Conservation (phyloP, 148 eudicot species). For the Linanthus parryae region DNA sequence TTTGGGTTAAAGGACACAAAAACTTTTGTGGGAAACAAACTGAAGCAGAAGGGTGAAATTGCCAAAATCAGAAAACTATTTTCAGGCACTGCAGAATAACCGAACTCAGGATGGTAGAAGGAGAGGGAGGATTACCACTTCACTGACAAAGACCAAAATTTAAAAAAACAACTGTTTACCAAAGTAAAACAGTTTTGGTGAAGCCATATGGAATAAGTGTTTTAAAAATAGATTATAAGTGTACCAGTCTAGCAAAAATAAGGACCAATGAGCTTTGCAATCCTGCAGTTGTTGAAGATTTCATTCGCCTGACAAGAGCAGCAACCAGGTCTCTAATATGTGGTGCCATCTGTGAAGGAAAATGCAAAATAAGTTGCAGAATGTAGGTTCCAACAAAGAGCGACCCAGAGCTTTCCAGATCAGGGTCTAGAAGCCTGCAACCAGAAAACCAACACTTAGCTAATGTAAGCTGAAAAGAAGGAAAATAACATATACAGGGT, state of each 20-base stretch:
- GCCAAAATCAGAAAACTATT: no score
- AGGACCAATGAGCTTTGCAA: conserved; percentile 75
- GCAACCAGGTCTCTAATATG: conserved; percentile 76
- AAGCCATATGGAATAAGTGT: no score
- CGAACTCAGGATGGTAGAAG: no score
- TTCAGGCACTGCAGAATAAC: no score
- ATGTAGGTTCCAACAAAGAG: conserved; percentile 91
- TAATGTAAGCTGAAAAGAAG: conserved; percentile 4
- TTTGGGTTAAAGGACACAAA: no score
- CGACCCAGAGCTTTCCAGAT: conserved; percentile 85
- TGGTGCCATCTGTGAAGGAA: conserved; percentile 90
- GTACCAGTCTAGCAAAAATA: conserved; percentile 86
- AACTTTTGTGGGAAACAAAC: no score
- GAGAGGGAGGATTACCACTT: no score
- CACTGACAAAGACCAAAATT: no score
- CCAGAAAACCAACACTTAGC: conserved; percentile 8
- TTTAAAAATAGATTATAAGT: no score
- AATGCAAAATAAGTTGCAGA: conserved; percentile 89
- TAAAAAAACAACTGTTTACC: no score
- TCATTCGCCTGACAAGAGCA: conserved; percentile 88
- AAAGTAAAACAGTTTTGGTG: no score
- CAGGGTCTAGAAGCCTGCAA: conserved; percentile 94
- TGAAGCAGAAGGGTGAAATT: no score
- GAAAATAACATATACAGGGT: not conserved
- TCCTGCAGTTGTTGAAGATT: conserved; percentile 64